A percentile compares a stretch with the other conserved stretches of the same genome.
Evolutionary conservation across 2,329 filamentous ascomycete genomes (phyloP).

Genomic region (Tricladium varicosporioides): DNA sequence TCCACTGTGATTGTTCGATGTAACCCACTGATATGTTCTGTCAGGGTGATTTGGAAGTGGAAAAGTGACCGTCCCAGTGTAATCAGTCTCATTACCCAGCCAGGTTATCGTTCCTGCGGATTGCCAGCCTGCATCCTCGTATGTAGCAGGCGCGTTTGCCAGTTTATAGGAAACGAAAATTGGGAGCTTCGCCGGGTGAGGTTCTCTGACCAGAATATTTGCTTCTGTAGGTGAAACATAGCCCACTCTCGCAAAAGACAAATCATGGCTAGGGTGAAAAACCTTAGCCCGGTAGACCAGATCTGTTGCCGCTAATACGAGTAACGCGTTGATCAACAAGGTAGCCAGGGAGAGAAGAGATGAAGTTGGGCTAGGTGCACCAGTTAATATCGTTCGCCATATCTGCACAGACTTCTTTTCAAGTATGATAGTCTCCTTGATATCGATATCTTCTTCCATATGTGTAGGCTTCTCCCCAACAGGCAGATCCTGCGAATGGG

Average conservation of each 20-base stretch:
- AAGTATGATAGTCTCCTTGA: conserved; percentile 62
- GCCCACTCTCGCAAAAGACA: conserved; percentile 84
- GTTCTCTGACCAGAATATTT: conserved; percentile 81
- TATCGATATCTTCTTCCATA: conserved; percentile 51
- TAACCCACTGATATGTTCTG: conserved; percentile 76
- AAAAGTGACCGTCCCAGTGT: conserved; percentile 69
- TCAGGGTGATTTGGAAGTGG: conserved; percentile 63
- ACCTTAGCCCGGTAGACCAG: conserved; percentile 72
- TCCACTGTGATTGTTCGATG: conserved; percentile 84
- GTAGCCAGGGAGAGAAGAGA: conserved; percentile 64
- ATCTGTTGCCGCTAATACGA: conserved; percentile 72
- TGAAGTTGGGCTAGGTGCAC: conserved; percentile 72
- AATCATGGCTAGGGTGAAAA: conserved; percentile 67
- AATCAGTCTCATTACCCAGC: conserved; percentile 78
- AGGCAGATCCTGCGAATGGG: conserved; percentile 27
- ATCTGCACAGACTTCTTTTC: conserved; percentile 55
- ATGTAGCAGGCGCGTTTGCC: conserved; percentile 48
- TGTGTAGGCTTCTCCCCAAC: conserved; percentile 35
- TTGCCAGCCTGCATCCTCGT: conserved; percentile 64
- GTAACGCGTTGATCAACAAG: conserved; percentile 67
- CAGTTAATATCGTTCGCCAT: conserved; percentile 68
- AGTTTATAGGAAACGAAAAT: conserved; percentile 67
- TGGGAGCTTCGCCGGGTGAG: conserved; percentile 71
- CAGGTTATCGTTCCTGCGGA: conserved; percentile 60
- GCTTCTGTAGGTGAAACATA: conserved; percentile 81